phyloP scores from a whole-genome alignment of 2,329 filamentous ascomycete genomes.

The Colletotrichum ledebouriae region DNA sequence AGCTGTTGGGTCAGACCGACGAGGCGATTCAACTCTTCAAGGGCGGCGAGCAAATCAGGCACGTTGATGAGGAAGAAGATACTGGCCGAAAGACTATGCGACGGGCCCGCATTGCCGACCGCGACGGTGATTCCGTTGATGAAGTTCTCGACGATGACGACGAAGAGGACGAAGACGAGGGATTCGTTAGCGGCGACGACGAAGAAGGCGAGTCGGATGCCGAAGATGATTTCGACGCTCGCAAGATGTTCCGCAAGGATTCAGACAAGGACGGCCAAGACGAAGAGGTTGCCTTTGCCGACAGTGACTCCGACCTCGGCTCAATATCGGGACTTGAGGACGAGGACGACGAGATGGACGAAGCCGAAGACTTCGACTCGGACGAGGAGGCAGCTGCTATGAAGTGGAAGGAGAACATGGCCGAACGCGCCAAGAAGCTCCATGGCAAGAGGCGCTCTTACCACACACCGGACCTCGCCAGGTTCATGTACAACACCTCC shows the following conservation, averaged over 20 bases:
- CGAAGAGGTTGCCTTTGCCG: slow-evolving; percentile 89
- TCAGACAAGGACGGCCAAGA: slow-evolving; percentile 66
- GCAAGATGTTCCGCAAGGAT: slow-evolving; percentile 70
- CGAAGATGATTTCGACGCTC: slow-evolving; percentile 70
- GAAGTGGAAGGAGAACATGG: slow-evolving; percentile 91
- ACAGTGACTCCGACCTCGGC: slow-evolving; percentile 96
- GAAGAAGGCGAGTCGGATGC: slow-evolving; percentile 63
- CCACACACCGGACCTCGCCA: slow-evolving; percentile 84
- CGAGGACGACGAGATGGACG: slow-evolving; percentile 56
- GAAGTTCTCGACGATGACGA: slow-evolving; percentile 52
- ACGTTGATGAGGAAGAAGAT: slow-evolving; percentile 66
- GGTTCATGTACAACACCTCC: slow-evolving; percentile 88
- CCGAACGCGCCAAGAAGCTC: slow-evolving; percentile 78
- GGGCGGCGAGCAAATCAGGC: slow-evolving; percentile 77
- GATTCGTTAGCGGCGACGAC: slow-evolving; percentile 65
- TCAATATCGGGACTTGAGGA: slow-evolving; percentile 77
- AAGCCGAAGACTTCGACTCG: slow-evolving; percentile 65
- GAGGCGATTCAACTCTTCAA: slow-evolving; percentile 89
- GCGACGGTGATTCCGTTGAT: slow-evolving; percentile 65
- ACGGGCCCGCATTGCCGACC: slow-evolving; percentile 69
- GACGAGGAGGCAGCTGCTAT: slow-evolving; percentile 80
- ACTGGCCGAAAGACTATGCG: slow-evolving; percentile 72
- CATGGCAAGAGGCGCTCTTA: slow-evolving; percentile 80
- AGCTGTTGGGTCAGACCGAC: slow-evolving; percentile 84
- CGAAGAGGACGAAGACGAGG: slow-evolving; percentile 56